A percentile compares a stretch with the other conserved stretches of the same genome.
These are phyloP conservation scores for Yamadazyma spencermartinsiae DNA, from an alignment of 1,139 yeast genomes.

Conservation along the genomic window DNA sequence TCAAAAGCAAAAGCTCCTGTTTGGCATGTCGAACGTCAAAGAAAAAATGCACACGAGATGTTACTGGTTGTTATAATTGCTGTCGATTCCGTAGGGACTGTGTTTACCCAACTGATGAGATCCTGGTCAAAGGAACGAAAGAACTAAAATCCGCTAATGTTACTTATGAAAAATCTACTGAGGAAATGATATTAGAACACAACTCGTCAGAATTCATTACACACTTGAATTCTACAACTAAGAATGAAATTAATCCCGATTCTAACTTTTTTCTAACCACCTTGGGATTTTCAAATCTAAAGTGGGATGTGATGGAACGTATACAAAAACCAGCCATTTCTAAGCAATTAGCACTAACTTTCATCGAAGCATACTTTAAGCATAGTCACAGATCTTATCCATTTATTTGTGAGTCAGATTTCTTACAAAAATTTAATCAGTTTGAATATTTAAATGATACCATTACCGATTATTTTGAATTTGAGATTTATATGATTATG, in stretches of 20 bases:
- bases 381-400: slow-evolving; percentile 47
- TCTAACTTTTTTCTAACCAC: slow-evolving; percentile 1
- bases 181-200: slow-evolving; percentile 22
- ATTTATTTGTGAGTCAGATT: slow-evolving; percentile 37
- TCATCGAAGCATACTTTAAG: slow-evolving; percentile 37
- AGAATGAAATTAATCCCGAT: too few relatives aligned
- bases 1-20: slow-evolving; percentile 11
- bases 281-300: slow-evolving; percentile 10
- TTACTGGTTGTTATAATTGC: slow-evolving; percentile 49
- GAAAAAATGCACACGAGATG: slow-evolving; percentile 48
- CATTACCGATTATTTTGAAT: slow-evolving; percentile 10
- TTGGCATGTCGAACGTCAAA: slow-evolving; percentile 35
- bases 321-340: slow-evolving; percentile 5
- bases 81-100: slow-evolving; percentile 37
- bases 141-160: neutral
- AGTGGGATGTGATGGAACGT: slow-evolving; percentile 2
- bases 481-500: slow-evolving; percentile 49
- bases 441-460: slow-evolving; percentile 6
- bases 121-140: neutral
- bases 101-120: slow-evolving; percentile 34
- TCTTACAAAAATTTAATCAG: slow-evolving; percentile 25
- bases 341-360: slow-evolving; percentile 10
- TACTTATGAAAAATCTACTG: neutral
- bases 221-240: neutral
- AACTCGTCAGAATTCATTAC: slow-evolving; percentile 15